Evolutionary conservation across 2,329 filamentous ascomycete genomes (phyloP), one percentile per base, ranked within the genome.

Genomic region (Fusarium miscanthi): DNA sequence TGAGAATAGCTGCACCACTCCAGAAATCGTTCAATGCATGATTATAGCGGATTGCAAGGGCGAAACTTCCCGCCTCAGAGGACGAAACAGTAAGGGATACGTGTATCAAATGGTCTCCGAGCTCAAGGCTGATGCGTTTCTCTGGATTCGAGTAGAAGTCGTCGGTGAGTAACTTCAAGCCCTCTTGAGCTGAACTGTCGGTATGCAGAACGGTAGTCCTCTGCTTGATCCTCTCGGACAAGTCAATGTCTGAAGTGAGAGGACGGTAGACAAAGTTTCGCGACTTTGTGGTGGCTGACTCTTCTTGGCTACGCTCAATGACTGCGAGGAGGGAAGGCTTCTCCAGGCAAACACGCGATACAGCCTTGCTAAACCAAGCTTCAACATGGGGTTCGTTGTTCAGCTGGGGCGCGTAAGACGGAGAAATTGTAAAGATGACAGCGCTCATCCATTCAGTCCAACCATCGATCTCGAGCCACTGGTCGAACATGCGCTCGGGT

Each of bases 11-110:
- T 6, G 31, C 25, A 3, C 61, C 61, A 4, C 61, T 63, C 61
- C 61, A 63, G 17, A 52, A 43, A 12, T 63, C 61, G n/a, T 63
- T 63, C 2, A 63, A 21, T 23, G 61, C 61, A 63, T 63, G 61
- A 4, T 62, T 63, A 14, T 30, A 63, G 9, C 61, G 45, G 6
- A 63, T 63, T 6, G 31, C 57, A n/a, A 63, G 38, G 3, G 45
- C 38, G 27, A 63, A 63, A 3, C 5, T 63, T 1, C 31, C 31
- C 1, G 19, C 6, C 7, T 62, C 57, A 5, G 61, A 27, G 12
- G 57, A 63, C 3, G 61, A 52, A 23, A n/a, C n/a, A 21, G 62
- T 21, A 8, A 63, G 25, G 2, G 45, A 63, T 19, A 45, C 14
- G 8, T 63, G 31, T 17, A 63, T 62, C 2, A 62, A 21, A 10